Evolutionary conservation across 345 rosid genomes (phyloP).

Genomic region (Salix udensis): DNA sequence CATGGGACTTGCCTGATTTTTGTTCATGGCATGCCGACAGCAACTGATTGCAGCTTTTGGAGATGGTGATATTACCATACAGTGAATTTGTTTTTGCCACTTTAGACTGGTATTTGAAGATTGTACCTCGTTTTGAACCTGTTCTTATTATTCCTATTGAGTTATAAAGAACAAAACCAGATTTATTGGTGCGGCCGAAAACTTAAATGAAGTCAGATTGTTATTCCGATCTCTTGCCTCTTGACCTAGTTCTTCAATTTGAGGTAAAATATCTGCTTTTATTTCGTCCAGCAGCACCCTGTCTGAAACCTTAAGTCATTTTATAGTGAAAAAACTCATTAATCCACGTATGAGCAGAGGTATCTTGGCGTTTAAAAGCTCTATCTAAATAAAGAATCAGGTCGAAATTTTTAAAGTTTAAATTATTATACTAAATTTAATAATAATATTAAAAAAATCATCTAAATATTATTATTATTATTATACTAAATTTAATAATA

Average conservation of each 20-base stretch:
- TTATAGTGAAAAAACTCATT: no score
- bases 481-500: no score
- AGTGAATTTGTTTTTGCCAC: constrained; percentile 21
- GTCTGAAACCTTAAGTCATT: not conserved
- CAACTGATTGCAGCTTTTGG: constrained; percentile 24
- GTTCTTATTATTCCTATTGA: constrained; percentile 21
- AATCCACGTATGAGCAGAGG: no score
- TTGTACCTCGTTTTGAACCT: constrained; percentile 19
- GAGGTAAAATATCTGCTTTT: constrained; percentile 4
- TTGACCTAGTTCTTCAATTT: not conserved
- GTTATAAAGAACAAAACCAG: constrained; percentile 22
- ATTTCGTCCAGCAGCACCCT: not conserved
- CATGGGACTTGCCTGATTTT: constrained; percentile 32
- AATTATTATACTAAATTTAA: no score
- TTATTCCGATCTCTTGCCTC: not conserved
- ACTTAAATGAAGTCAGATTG: constrained; percentile 1
- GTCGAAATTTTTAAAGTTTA: no score
- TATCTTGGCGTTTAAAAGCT: no score
- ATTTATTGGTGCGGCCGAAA: constrained; percentile 23
- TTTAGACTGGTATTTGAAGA: constrained; percentile 21
- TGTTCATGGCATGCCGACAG: constrained; percentile 23
- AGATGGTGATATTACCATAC: constrained; percentile 16
- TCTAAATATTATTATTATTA: no score
- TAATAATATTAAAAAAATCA: no score
- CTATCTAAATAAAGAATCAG: no score